Percentiles rank a stretch among this genome's conserved stretches.
Conservation (phyloP, 805 yeast genomes). For the Naumovozyma baii region DNA sequence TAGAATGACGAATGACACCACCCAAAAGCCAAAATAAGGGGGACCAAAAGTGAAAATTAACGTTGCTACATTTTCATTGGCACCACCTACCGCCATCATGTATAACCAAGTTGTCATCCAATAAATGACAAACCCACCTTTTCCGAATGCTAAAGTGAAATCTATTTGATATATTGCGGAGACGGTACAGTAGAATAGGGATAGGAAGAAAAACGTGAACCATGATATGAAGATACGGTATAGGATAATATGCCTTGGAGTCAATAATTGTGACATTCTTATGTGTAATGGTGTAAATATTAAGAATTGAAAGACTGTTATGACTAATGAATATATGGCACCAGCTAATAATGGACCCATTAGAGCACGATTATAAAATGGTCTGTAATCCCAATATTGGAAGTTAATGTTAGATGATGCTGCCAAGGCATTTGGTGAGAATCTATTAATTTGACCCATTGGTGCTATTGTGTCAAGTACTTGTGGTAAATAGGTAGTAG, state of each 20-base stretch:
- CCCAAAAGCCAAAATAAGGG: slow-evolving; percentile 61
- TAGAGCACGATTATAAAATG: slow-evolving; percentile 40
- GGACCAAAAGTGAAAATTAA: slow-evolving; percentile 45
- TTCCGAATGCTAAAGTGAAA: slow-evolving; percentile 49
- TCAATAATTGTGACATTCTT: slow-evolving; percentile 38
- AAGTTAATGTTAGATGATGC: slow-evolving; percentile 24
- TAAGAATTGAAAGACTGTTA: slow-evolving; percentile 61
- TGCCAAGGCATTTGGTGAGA: slow-evolving; percentile 12
- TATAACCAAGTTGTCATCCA: slow-evolving; percentile 64
- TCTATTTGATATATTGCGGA: slow-evolving; percentile 61
- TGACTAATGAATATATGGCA: slow-evolving; percentile 57
- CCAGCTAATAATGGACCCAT: slow-evolving; percentile 70
- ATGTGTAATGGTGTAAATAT: slow-evolving; percentile 49
- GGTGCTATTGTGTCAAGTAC: slow-evolving; percentile 22
- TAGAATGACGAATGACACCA: slow-evolving; percentile 56
- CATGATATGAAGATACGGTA: slow-evolving; percentile 46
- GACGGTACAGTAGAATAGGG: slow-evolving; percentile 49
- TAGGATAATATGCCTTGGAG: slow-evolving; percentile 36
- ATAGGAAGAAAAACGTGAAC: slow-evolving; percentile 45
- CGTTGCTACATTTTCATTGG: slow-evolving; percentile 56
- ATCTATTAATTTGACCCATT: slow-evolving; percentile 1
- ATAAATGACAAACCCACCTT: slow-evolving; percentile 59
- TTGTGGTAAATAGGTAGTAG: slow-evolving; percentile 15
- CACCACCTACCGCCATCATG: slow-evolving; percentile 69
- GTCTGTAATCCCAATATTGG: slow-evolving; percentile 38